These are phyloP conservation scores for Citrus glauca DNA, from an alignment of 345 rosid genomes.

Conservation along the genomic window DNA sequence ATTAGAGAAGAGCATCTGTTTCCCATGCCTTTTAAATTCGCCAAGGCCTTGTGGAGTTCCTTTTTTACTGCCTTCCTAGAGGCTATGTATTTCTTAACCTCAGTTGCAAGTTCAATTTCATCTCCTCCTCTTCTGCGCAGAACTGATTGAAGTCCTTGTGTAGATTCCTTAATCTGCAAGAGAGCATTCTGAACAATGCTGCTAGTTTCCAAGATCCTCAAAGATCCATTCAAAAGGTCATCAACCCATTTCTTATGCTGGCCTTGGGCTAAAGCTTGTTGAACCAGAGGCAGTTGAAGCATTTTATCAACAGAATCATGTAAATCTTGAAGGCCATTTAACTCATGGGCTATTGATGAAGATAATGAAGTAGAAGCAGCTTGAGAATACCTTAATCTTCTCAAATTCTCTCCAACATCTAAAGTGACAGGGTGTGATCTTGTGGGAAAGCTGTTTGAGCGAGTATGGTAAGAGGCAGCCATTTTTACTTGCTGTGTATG, in stretches of 20 bases:
- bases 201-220: slow-evolving; percentile 27
- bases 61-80: slow-evolving; percentile 40
- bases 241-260: neutral
- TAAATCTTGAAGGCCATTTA: slow-evolving; percentile 30
- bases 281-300: slow-evolving; percentile 8
- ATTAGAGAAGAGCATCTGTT: slow-evolving; percentile 9
- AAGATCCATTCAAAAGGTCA: slow-evolving; percentile 17
- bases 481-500: slow-evolving; percentile 5
- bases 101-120: neutral
- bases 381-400: slow-evolving; percentile 4
- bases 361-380: slow-evolving; percentile 5
- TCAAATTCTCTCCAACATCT: slow-evolving; percentile 30
- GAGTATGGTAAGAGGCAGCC: slow-evolving; percentile 32
- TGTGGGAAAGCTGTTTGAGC: slow-evolving; percentile 46
- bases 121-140: slow-evolving; percentile 28
- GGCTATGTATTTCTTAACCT: slow-evolving; percentile 36
- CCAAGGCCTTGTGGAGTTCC: slow-evolving; percentile 36
- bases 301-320: slow-evolving; percentile 26
- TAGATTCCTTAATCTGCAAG: slow-evolving; percentile 25
- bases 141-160: slow-evolving; percentile 27
- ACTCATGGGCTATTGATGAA: slow-evolving; percentile 3
- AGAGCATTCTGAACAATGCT: slow-evolving; percentile 28
- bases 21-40: slow-evolving; percentile 20
- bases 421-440: slow-evolving; percentile 39
- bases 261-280: neutral